Base-by-base conservation (phyloP, 2,329 filamentous ascomycete species). In the Aspergillus melleus region DNA sequence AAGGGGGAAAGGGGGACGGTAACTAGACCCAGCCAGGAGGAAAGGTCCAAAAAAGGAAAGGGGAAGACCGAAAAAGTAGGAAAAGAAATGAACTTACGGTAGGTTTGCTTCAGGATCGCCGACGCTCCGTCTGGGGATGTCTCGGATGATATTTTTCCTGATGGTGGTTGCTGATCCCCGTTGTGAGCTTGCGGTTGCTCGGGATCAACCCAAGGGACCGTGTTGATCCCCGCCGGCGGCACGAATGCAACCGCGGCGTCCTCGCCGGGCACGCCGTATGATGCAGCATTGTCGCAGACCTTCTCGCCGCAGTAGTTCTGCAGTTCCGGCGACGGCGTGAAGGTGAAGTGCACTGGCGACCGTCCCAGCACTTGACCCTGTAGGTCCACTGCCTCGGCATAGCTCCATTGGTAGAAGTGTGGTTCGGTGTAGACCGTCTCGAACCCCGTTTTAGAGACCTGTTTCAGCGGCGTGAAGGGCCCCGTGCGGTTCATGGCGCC, bases 361-460 rank as follows among this genome's bases (percentile, higher is more conserved):
- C 61, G 70, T 32, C 74, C 73, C 16, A 78, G 63, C 3, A 73
- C 67, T 5, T 62, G 61, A 16, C 74, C 74, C 8, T 71, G 54
- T 3, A 52, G 65, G 49, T 75, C 73, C 11, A 79, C 58, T 0
- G 75, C 77, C 54, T 77, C 74, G 2, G 68, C 76, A 24, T 75
- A 75, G 2, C 64, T 65, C 71, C 71, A 74, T 6, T 61, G 66
- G 52, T 69, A 73, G 58, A 70, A 75, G 29, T 61, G 64, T 36
- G 63, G 32, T 36, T 70, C 67, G 3, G 65, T 69, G 55, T 74
- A 75, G 16, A 65, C 64, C 1, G 77, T 79, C 61, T 79, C 77
- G 50, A 79, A 79, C 0, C 76, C 76, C 8, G 60, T 66, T 62
- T 76, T 79, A 36, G 57, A 49, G 1, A 71, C 64, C 46, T 71